phyloP scores from a whole-genome alignment of 208 protist genomes.

The Acanthamoeba lenticulata region DNA sequence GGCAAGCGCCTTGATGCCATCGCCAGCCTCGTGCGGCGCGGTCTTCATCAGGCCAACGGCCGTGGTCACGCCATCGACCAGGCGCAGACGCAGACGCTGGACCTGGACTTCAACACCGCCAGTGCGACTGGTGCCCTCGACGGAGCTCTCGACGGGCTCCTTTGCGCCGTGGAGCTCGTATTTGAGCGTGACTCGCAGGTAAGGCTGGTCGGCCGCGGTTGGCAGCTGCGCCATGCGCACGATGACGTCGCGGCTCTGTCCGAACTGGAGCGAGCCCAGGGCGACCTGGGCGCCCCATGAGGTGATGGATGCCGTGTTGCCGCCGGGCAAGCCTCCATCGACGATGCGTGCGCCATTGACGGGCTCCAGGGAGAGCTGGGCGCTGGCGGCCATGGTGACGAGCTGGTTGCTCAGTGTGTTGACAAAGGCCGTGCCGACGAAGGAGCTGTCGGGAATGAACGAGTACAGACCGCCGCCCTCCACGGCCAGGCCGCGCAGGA shows the following conservation, averaged over 20 bases:
- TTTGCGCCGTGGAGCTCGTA: background rate
- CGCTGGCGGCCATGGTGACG: slow-evolving; percentile 2
- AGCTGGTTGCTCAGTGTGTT: slow-evolving; percentile 78
- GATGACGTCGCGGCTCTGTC: slow-evolving; percentile 67
- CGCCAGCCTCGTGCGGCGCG: background rate
- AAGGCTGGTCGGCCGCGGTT: background rate
- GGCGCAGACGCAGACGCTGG: background rate
- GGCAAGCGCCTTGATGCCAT: background rate
- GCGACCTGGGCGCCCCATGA: slow-evolving; percentile 10
- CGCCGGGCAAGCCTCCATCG: background rate
- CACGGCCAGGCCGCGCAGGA: slow-evolving; percentile 79
- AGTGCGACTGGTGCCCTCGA: background rate
- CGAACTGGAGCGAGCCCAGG: slow-evolving; percentile 57
- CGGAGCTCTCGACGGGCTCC: background rate
- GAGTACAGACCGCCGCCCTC: slow-evolving; percentile 74
- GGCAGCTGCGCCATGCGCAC: background rate
- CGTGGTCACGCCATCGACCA: slow-evolving; percentile 42
- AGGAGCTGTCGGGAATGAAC: slow-evolving; percentile 84
- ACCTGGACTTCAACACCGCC: slow-evolving; percentile 18
- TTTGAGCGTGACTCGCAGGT: slow-evolving; percentile 51
- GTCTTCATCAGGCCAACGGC: background rate
- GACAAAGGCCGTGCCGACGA: slow-evolving; percentile 85
- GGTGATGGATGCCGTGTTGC: background rate
- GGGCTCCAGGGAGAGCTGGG: slow-evolving; percentile 48
- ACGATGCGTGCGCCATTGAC: background rate